Evolutionary conservation across 441 rosid species (phyloP), one percentile per base, ranked within the genome.

Genomic region (Isatis lusitanica): DNA sequence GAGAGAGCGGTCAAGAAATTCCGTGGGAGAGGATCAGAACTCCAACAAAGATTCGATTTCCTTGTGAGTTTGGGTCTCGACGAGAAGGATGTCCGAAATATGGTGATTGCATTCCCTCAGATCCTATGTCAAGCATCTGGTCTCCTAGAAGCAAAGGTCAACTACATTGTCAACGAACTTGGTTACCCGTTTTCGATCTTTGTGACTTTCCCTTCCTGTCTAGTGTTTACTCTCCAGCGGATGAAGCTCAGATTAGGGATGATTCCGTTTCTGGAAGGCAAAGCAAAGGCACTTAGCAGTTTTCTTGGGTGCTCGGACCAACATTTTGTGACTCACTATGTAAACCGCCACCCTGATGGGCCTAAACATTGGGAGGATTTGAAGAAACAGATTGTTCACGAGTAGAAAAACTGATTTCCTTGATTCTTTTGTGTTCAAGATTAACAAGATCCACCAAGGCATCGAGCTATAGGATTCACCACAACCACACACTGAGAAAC

Each of bases 21-120:
- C 59, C 85, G 90, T 17, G 92, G 89, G 42, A 86, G 69, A 71
- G 94, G 90, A 43, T 33, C 78, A 11, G 88, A 88, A 46, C 83
- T 90, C 56, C 91, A 84, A 56, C 88, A 86, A 69, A 84, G 97
- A 82, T 88, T 85, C 52, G 87, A 92, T 75, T 86, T 82, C 38
- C 68, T 92, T 11, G 73, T 83, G 76, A 71, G 69, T 53, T 84
- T 86, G 44, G 96, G 96, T 72, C 73, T 90, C 56, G 82, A 84
- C 18, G 70, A 73, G 80, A 77, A 74, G 38, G 89, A 89, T 48
- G 93, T 85, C 16, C 43, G 78, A 10, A 50, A 63, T 66, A 89
- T 93, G 85, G 66, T 92, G 46, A 78, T 44, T 26, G 31, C 51
- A 31, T 74, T 75, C 51, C 98, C 96, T 57, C 83, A 81, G 60